Conservation (phyloP, 257 asterid genomes). For the Anisodus tanguticus region DNA sequence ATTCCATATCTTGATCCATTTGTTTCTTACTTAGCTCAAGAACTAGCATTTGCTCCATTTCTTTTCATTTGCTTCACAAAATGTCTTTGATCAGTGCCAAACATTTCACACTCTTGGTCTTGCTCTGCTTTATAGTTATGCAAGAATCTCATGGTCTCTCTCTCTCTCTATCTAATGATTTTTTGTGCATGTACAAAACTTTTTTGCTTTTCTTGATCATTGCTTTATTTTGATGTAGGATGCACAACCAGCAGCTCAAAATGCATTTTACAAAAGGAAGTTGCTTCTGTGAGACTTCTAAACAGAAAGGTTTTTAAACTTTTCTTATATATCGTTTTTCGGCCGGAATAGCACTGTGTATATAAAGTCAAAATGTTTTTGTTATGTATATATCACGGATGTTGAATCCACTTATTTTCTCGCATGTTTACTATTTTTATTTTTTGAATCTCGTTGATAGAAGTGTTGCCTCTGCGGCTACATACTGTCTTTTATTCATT, state of each 20-base stretch:
- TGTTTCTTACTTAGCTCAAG: background rate
- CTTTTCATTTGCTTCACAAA: background rate
- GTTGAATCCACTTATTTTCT: too few species aligned
- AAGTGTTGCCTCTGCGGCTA: too few species aligned
- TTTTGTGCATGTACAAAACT: background rate
- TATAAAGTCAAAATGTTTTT: too few species aligned
- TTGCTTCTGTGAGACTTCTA: conserved; percentile 32
- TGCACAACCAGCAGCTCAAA: conserved; percentile 46
- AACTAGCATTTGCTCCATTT: background rate
- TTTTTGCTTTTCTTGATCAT: background rate
- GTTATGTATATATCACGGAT: too few species aligned
- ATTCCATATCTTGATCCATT: background rate
- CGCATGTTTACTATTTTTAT: too few species aligned
- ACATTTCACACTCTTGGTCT: background rate
- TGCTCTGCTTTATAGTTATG: background rate
- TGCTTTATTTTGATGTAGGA: conserved; percentile 41
- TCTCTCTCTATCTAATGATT: background rate
- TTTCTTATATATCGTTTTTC: background rate
- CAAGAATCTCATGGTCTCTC: conserved; percentile 28
- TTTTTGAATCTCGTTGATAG: too few species aligned
- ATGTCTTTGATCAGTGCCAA: conserved; percentile 15
- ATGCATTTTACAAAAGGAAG: conserved; percentile 26
- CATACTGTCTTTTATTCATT: too few species aligned
- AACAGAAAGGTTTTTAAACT: conserved; percentile 40
- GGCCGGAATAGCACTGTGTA: too few species aligned